Base-by-base conservation (phyloP, 2,329 filamentous ascomycete genomes). In the Aspergillus clavatus region DNA sequence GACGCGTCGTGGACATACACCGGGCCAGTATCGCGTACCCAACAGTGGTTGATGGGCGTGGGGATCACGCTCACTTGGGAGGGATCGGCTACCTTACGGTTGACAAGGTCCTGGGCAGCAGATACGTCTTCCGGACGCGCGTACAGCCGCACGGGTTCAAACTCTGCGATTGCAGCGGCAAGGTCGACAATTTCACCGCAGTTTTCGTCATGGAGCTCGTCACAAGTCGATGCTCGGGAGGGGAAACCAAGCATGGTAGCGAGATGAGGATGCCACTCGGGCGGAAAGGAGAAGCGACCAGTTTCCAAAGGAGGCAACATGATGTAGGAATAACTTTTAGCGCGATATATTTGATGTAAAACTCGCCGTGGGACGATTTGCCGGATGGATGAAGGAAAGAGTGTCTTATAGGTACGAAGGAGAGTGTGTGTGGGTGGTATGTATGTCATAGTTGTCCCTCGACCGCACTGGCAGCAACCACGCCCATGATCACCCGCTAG, bases 71-170 rank as follows among this genome's bases (percentile, higher is more conserved):
- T 43, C 26, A 56, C 43, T 3, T 39, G 40, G 4, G 48, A 45
- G 4, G 39, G 6, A 11, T 51, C 40, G 29, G 37, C 35, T 19
- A 44, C 29, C 6, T 42, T 47, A 3, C 29, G 12, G 14, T 45
- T 46, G 38, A 50, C 49, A 18, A 50, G 37, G 10, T 27, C 43
- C 40, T 43, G 46, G 6, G 45, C 49, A n/a, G 46, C 45, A 36
- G 42, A 31, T 11, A 54, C 40, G 16, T 58, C 52, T 38, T 56
- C 53, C 12, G 51, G 51, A 2, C 52, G 45, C 7, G 48, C 38
- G 33, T 56, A 53, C 21, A 61, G 37, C 7, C 48, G 52, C 11
- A 62, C 55, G 0, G 52, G 55, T 26, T 61, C 59, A 19, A 61
- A 60, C 1, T 40, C 45, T 0, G 56, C 38, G 19, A 59, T 56